Evolutionary conservation across 768 basidiomycete genomes (phyloP).

Genomic region (Brasilioporus rufonigricans): DNA sequence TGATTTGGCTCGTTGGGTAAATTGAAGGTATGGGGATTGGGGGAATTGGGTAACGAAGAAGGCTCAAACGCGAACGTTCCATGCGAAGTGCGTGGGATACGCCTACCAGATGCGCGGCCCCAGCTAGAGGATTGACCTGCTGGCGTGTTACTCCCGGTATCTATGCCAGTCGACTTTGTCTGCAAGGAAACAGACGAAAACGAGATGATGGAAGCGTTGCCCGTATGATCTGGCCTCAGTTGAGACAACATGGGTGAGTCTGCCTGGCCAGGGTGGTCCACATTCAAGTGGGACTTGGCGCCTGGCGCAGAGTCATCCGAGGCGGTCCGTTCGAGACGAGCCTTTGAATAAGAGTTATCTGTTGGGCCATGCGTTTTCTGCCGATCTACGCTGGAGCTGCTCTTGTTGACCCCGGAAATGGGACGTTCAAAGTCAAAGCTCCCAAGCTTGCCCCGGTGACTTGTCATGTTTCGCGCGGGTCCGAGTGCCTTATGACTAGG

Average conservation of each 20-base stretch:
- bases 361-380: constrained; percentile 4
- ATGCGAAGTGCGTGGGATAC: constrained; percentile 43
- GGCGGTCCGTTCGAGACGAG: constrained; percentile 23
- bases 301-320: constrained; percentile 27
- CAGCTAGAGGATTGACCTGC: constrained; percentile 52
- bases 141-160: constrained; percentile 18
- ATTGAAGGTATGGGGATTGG: constrained; percentile 19
- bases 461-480: constrained; percentile 29
- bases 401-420: constrained; percentile 36
- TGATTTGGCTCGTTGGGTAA: constrained; percentile 17
- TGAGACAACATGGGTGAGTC: constrained; percentile 23
- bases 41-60: constrained; percentile 47
- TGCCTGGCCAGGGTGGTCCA: constrained; percentile 7
- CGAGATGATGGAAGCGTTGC: constrained; percentile 32
- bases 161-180: constrained; percentile 38
- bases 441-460: constrained; percentile 57
- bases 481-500: constrained; percentile 9
- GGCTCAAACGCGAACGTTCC: constrained; percentile 69
- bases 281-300: constrained; percentile 9
- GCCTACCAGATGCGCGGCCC: constrained; percentile 52
- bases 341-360: constrained; percentile 12
- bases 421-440: constrained; percentile 80
- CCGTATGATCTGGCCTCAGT: no score
- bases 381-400: constrained; percentile 26
- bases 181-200: constrained; percentile 36